These are phyloP conservation scores for Lepidium sativum DNA, from an alignment of 345 rosid genomes.

Conservation along the genomic window DNA sequence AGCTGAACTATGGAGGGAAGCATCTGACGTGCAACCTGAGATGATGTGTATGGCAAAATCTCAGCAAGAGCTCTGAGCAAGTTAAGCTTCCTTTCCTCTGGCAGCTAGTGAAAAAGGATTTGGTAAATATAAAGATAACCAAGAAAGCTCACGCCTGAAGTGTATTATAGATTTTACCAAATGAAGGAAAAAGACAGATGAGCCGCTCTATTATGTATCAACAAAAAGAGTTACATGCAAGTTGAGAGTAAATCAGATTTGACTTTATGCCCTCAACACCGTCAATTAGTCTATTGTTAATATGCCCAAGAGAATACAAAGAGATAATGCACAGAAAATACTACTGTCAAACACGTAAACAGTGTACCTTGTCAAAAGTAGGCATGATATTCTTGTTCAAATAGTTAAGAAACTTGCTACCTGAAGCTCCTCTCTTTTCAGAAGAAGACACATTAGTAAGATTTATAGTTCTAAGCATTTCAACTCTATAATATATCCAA, in stretches of 20 bases:
- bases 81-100: constrained; percentile 81
- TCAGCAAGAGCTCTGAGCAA: constrained; percentile 81
- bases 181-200: not conserved
- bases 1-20: constrained; percentile 76
- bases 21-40: constrained; percentile 76
- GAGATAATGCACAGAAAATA: not conserved
- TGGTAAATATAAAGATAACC: not conserved
- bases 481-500: not conserved
- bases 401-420: constrained; percentile 73
- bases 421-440: constrained; percentile 70
- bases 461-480: not conserved
- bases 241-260: not conserved
- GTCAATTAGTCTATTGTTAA: not conserved
- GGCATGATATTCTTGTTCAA: constrained; percentile 73
- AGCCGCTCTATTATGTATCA: not conserved
- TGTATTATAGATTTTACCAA: not conserved
- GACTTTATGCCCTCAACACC: not conserved
- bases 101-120: constrained; percentile 45
- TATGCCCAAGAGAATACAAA: too few species aligned
- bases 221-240: not conserved
- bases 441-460: not conserved
- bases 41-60: constrained; percentile 61
- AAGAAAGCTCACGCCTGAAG: not conserved
- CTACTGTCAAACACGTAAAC: not conserved
- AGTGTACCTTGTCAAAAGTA: constrained; percentile 66